A percentile compares a stretch with the other conserved stretches of the same genome.
phyloP scores from a whole-genome alignment of 108 stramenopile species.

The Conticribra guillardii region DNA sequence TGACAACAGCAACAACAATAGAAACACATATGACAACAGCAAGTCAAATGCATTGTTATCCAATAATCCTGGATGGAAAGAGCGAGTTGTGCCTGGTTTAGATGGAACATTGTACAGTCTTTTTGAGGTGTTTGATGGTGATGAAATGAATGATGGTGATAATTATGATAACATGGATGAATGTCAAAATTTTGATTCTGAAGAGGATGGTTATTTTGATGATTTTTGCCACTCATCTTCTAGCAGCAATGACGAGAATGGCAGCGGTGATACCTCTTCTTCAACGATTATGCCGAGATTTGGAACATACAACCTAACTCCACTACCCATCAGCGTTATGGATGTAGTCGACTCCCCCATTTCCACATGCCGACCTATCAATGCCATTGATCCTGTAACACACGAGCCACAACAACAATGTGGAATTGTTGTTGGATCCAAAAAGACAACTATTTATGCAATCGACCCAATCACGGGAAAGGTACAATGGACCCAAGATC shows the following conservation, averaged over 20 bases:
- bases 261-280: not conserved
- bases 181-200: not conserved
- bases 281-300: conserved; percentile 5
- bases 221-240: conserved; percentile 7
- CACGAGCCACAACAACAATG: conserved; percentile 48
- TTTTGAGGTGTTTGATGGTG: conserved; percentile 6
- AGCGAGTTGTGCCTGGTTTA: conserved; percentile 71
- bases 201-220: conserved; percentile 25
- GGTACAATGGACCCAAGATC: conserved; percentile 63
- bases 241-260: conserved; percentile 1
- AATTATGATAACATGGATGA: conserved; percentile 24
- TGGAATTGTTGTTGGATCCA: conserved; percentile 80
- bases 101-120: conserved; percentile 73
- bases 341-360: conserved; percentile 70
- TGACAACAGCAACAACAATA: too few relatives aligned
- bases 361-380: conserved; percentile 47
- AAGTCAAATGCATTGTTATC: not conserved
- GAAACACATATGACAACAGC: too few relatives aligned
- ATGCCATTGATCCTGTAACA: conserved; percentile 12
- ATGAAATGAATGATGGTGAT: conserved; percentile 14
- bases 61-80: conserved; percentile 21
- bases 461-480: conserved; percentile 65
- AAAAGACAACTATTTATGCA: conserved; percentile 70
- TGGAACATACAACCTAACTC: conserved; percentile 23
- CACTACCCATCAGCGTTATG: conserved; percentile 53